These are phyloP conservation scores for Fusarium marasasianum DNA, from an alignment of 2,329 filamentous ascomycete genomes.

Conservation along the genomic window DNA sequence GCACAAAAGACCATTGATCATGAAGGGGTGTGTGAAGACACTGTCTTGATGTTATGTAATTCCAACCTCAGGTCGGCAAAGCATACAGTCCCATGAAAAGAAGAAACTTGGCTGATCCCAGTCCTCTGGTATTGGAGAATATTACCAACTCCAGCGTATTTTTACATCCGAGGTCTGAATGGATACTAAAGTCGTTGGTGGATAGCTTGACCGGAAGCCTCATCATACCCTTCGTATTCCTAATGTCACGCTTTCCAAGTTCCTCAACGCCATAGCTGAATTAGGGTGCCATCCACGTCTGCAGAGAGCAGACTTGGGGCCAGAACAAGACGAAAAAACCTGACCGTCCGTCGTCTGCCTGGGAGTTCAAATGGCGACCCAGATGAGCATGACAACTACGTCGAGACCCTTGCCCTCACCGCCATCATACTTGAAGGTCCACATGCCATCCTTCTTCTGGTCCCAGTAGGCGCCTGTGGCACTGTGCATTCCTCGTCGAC, in stretches of 20 bases:
- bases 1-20: background rate
- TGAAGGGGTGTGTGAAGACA: background rate
- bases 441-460: constrained; percentile 89
- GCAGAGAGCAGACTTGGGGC: constrained; percentile 15
- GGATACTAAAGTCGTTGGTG: constrained; percentile 33
- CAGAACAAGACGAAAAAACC: constrained; percentile 9
- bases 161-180: constrained; percentile 43
- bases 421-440: constrained; percentile 85
- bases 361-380: constrained; percentile 71
- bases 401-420: constrained; percentile 74
- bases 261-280: constrained; percentile 43
- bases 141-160: constrained; percentile 36
- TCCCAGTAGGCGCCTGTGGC: constrained; percentile 90
- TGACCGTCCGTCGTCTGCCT: background rate
- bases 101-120: constrained; percentile 21
- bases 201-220: constrained; percentile 38
- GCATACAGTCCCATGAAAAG: background rate
- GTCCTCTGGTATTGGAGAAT: constrained; percentile 19
- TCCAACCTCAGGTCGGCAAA: background rate
- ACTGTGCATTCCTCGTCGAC: constrained; percentile 89
- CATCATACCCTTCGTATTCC: constrained; percentile 39
- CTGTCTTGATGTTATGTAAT: background rate
- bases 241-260: constrained; percentile 42
- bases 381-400: constrained; percentile 78
- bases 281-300: constrained; percentile 35